These are phyloP conservation scores for Aspergillaceae sp. DNA, from an alignment of 2,329 filamentous ascomycete species.

Conservation along the genomic window DNA sequence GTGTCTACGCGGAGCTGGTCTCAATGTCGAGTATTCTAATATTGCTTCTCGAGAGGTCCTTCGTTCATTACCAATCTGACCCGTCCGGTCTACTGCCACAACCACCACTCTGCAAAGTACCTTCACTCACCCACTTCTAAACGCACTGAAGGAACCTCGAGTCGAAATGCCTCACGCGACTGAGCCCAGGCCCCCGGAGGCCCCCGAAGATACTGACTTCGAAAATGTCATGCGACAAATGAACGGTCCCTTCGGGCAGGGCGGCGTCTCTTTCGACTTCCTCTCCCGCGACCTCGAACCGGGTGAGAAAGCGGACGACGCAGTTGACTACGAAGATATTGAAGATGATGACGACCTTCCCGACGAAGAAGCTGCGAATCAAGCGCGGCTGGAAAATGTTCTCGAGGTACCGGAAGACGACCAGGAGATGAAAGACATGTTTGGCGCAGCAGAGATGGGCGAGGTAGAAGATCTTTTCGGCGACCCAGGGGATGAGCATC, in stretches of 20 bases:
- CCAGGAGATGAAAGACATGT: constrained; percentile 15
- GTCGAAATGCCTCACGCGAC: constrained; percentile 34
- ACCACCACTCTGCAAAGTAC: not conserved
- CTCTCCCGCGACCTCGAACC: constrained; percentile 33
- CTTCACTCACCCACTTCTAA: constrained; percentile 1
- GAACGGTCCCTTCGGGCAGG: constrained; percentile 27
- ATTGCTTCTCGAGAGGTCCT: not conserved
- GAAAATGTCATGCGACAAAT: constrained; percentile 35
- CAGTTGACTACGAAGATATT: constrained; percentile 83
- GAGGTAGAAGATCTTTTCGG: constrained; percentile 35
- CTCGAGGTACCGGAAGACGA: constrained; percentile 47
- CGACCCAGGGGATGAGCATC: constrained; percentile 10
- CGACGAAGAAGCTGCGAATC: constrained; percentile 42
- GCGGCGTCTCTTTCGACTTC: constrained; percentile 31
- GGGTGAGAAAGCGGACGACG: constrained; percentile 81
- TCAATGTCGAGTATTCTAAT: constrained; percentile 5
- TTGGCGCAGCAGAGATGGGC: constrained; percentile 7
- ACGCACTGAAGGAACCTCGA: not conserved
- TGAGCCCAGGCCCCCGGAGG: constrained; percentile 16
- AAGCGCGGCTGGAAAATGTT: constrained; percentile 35
- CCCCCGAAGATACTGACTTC: constrained; percentile 30
- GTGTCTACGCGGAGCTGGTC: constrained; percentile 3
- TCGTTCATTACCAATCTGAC: not conserved
- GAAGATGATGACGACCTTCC: constrained; percentile 75
- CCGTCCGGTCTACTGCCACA: not conserved